Conservation (phyloP, 148 eudicot genomes). For the Vaccinium macrocarpon region DNA sequence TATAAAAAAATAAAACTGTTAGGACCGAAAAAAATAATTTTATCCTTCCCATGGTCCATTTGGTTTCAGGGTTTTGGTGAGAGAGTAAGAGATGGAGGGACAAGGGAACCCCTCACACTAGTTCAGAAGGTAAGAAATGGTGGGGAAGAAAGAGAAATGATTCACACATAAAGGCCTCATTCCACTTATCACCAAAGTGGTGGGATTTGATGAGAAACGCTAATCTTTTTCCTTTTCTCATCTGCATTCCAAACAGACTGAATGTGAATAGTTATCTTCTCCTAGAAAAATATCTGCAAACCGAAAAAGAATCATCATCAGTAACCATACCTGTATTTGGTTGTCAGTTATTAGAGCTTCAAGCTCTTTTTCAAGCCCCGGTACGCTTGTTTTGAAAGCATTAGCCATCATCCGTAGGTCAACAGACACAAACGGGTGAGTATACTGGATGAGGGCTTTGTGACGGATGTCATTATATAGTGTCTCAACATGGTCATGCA, state of each 20-base stretch:
- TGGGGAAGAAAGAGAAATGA: background rate
- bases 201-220: background rate
- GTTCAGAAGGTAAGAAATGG: background rate
- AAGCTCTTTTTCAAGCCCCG: constrained; percentile 84
- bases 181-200: background rate
- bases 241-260: background rate
- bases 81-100: background rate
- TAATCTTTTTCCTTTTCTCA: background rate
- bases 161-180: background rate
- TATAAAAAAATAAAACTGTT: background rate
- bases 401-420: constrained; percentile 94
- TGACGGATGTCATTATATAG: constrained; percentile 77
- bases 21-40: background rate
- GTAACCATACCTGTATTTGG: constrained; percentile 72
- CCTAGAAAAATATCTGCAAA: background rate
- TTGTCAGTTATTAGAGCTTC: constrained; percentile 78
- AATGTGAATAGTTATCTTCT: background rate
- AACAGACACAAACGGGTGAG: constrained; percentile 85
- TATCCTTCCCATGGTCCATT: background rate
- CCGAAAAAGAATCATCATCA: background rate
- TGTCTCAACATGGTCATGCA: constrained; percentile 87
- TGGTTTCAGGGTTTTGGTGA: background rate
- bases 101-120: background rate
- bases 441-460: constrained; percentile 95
- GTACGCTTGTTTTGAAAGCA: constrained; percentile 76